Conservation (phyloP, 1,284 basidiomycete species). For the Malassezia sympodialis region DNA sequence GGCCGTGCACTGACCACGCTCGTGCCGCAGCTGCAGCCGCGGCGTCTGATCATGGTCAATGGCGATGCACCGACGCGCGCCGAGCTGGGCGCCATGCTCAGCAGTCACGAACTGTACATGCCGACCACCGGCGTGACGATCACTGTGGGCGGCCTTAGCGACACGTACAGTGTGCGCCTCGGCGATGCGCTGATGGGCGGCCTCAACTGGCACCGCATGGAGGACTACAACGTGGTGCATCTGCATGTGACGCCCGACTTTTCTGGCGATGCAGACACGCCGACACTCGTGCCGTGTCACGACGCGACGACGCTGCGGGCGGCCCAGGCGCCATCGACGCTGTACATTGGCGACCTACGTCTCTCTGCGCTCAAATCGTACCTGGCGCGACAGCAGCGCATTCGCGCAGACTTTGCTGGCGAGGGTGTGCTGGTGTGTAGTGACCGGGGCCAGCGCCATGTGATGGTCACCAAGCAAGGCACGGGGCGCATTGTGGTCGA, state of each 20-base stretch:
- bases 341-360: slow-evolving; percentile 46
- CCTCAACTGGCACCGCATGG: slow-evolving; percentile 85
- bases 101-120: slow-evolving; percentile 73
- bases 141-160: slow-evolving; percentile 88
- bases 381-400: slow-evolving; percentile 21
- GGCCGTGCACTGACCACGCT: slow-evolving; percentile 93
- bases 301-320: not conserved
- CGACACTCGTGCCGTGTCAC: slow-evolving; percentile 44
- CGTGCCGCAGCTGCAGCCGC: slow-evolving; percentile 86
- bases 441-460: slow-evolving; percentile 19
- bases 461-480: slow-evolving; percentile 32
- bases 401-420: slow-evolving; percentile 46
- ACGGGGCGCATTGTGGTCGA: slow-evolving; percentile 40
- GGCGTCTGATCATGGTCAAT: slow-evolving; percentile 50
- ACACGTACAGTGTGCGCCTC: slow-evolving; percentile 83
- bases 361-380: slow-evolving; percentile 35
- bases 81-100: slow-evolving; percentile 21
- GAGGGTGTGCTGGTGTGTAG: slow-evolving; percentile 43
- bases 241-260: slow-evolving; percentile 72
- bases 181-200: slow-evolving; percentile 73
- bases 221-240: slow-evolving; percentile 90
- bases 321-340: slow-evolving; percentile 21
- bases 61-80: slow-evolving; percentile 21
- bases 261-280: slow-evolving; percentile 64
- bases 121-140: slow-evolving; percentile 65